Evolutionary conservation across 2,329 filamentous ascomycete genomes (phyloP).

Genomic region (Camillea tinctor): DNA sequence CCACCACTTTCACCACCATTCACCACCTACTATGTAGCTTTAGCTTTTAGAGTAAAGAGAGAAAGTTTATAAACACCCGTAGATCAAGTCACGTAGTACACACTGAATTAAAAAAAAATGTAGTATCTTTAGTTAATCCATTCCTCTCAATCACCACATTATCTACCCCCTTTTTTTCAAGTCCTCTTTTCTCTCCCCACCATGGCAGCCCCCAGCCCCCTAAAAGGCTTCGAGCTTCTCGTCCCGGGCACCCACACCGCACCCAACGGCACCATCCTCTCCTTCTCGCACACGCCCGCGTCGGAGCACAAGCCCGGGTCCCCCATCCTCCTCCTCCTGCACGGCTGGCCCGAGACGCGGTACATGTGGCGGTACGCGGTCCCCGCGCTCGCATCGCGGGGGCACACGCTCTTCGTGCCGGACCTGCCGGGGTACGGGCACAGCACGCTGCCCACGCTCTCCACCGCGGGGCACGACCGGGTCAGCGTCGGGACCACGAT

Average conservation of each 20-base stretch:
- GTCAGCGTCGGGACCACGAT: constrained; percentile 10
- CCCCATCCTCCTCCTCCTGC: constrained; percentile 17
- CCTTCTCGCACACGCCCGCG: constrained; percentile 13
- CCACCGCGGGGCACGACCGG: constrained; percentile 8
- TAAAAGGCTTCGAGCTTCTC: constrained; percentile 12
- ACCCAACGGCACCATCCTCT: constrained; percentile 9
- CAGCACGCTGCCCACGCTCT: constrained; percentile 10
- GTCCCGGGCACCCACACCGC: constrained; percentile 6
- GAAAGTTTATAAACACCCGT: too few species aligned
- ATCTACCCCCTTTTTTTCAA: background rate
- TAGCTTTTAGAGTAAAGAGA: too few species aligned
- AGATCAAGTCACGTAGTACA: too few species aligned
- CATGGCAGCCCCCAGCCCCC: background rate
- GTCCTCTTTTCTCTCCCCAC: background rate
- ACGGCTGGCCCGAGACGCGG: constrained; percentile 17
- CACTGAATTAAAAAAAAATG: too few species aligned
- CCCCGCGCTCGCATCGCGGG: constrained; percentile 7
- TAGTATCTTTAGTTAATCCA: background rate
- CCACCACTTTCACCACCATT: background rate
- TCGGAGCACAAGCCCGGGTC: constrained; percentile 7
- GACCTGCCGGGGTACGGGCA: constrained; percentile 17
- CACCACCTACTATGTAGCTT: too few species aligned
- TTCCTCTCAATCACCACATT: too few species aligned
- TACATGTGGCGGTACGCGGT: constrained; percentile 19
- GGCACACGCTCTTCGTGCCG: constrained; percentile 14